Conservation (phyloP, 2,329 filamentous ascomycete species). For the Xylogone sp. region DNA sequence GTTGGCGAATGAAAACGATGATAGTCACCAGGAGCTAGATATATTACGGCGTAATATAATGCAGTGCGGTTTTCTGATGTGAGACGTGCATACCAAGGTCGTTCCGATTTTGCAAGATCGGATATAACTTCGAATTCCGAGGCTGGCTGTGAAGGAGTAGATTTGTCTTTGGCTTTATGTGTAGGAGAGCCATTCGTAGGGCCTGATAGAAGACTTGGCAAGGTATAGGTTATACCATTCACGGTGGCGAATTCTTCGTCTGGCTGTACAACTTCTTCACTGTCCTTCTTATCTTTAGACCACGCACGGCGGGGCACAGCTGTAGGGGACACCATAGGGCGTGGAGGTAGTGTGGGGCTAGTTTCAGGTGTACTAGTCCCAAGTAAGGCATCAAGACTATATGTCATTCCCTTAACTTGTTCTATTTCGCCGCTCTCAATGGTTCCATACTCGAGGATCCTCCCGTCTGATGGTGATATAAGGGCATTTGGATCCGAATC, state of each 20-base stretch:
- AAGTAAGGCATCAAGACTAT: constrained; percentile 88
- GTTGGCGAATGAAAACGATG: constrained; percentile 96
- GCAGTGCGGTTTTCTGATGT: constrained; percentile 61
- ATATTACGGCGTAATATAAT: constrained; percentile 92
- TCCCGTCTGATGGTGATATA: constrained; percentile 85
- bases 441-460: constrained; percentile 84
- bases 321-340: constrained; percentile 18
- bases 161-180: constrained; percentile 55
- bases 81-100: constrained; percentile 68
- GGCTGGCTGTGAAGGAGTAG: constrained; percentile 60
- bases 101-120: constrained; percentile 71
- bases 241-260: constrained; percentile 92
- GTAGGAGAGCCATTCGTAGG: constrained; percentile 39
- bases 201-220: constrained; percentile 86
- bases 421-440: constrained; percentile 95
- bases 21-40: constrained; percentile 95
- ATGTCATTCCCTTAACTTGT: constrained; percentile 98
- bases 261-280: constrained; percentile 66
- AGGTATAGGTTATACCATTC: constrained; percentile 93
- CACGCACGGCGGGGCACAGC: constrained; percentile 19
- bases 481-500: constrained; percentile 78
- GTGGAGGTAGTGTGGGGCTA: constrained; percentile 16
- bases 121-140: constrained; percentile 81
- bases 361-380: constrained; percentile 58
- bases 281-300: constrained; percentile 13